These are phyloP conservation scores for Lasiosphaeriaceae sp. DNA, from an alignment of 495 filamentous ascomycete genomes.

Conservation along the genomic window DNA sequence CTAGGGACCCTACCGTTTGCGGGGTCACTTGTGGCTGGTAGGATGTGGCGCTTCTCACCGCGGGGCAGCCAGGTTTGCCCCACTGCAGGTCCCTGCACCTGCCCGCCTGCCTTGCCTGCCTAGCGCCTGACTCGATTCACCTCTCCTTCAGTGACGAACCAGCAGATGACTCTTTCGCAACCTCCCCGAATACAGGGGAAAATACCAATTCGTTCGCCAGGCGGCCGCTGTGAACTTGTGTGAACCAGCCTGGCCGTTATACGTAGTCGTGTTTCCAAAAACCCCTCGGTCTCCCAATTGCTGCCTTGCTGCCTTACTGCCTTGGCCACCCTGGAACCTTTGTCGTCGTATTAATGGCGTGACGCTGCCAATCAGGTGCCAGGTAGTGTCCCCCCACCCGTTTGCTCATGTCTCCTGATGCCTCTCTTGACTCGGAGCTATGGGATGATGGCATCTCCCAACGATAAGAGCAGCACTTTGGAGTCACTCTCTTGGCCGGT, in stretches of 20 bases:
- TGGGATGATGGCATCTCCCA: conserved; percentile 5
- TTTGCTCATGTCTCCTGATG: conserved; percentile 11
- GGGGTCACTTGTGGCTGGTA: conserved; percentile 29
- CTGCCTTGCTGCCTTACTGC: too few relatives aligned
- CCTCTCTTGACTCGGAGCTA: neutral
- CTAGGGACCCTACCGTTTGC: conserved; percentile 13
- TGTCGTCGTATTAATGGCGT: conserved; percentile 10
- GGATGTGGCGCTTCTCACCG: conserved; percentile 5
- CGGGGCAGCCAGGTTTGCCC: neutral
- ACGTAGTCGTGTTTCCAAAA: too few relatives aligned
- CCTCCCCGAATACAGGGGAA: too few relatives aligned
- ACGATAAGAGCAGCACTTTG: neutral
- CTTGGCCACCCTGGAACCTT: neutral
- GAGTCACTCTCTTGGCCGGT: too few relatives aligned
- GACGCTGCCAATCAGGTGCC: conserved; percentile 11
- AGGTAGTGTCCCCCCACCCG: neutral
- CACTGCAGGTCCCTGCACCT: too few relatives aligned
- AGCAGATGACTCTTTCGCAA: too few relatives aligned
- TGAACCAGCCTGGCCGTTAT: too few relatives aligned
- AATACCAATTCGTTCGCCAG: too few relatives aligned
- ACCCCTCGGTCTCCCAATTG: too few relatives aligned
- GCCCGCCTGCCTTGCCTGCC: neutral
- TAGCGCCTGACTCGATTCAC: neutral
- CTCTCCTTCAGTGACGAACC: too few relatives aligned
- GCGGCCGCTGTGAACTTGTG: too few relatives aligned